Evolutionary conservation across 768 basidiomycete species (phyloP).

Genomic region (Leucosporidium scottii): DNA sequence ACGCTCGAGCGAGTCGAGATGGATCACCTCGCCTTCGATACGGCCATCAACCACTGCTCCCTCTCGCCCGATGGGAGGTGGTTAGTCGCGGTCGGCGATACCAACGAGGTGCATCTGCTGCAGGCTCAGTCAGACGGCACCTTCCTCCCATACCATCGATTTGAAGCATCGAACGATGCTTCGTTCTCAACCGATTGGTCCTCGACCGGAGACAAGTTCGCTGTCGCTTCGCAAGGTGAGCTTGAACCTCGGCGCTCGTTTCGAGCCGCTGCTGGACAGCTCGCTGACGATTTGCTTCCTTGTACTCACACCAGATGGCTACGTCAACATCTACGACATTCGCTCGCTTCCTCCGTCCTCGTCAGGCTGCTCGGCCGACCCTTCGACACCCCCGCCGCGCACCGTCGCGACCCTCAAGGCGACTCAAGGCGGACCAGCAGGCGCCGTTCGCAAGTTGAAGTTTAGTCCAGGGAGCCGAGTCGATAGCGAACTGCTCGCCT

Average conservation of each 20-base stretch:
- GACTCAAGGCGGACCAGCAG: slow-evolving; percentile 50
- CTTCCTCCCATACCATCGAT: slow-evolving; percentile 24
- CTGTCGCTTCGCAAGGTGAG: slow-evolving; percentile 61
- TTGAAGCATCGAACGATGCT: slow-evolving; percentile 44
- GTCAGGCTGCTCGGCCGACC: background rate
- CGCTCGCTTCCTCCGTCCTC: slow-evolving; percentile 12
- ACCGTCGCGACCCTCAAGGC: slow-evolving; percentile 25
- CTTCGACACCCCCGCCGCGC: background rate
- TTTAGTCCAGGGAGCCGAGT: slow-evolving; percentile 59
- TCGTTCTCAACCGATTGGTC: slow-evolving; percentile 77
- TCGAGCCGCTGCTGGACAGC: slow-evolving; percentile 50
- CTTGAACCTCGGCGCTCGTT: slow-evolving; percentile 41
- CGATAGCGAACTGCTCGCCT: slow-evolving; percentile 65
- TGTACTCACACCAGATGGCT: slow-evolving; percentile 11
- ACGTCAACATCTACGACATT: slow-evolving; percentile 22
- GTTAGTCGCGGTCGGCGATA: slow-evolving; percentile 84
- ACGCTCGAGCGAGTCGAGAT: slow-evolving; percentile 42
- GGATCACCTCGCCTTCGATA: slow-evolving; percentile 42
- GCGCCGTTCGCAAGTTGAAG: slow-evolving; percentile 79
- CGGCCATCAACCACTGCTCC: slow-evolving; percentile 77
- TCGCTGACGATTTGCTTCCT: background rate
- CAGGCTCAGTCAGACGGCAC: slow-evolving; percentile 51
- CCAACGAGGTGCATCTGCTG: slow-evolving; percentile 74
- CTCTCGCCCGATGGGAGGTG: slow-evolving; percentile 82
- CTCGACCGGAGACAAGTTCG: slow-evolving; percentile 66